Evolutionary conservation across 2,329 filamentous ascomycete genomes (phyloP).

Genomic region (Hymenotorrendiella dingleyae): DNA sequence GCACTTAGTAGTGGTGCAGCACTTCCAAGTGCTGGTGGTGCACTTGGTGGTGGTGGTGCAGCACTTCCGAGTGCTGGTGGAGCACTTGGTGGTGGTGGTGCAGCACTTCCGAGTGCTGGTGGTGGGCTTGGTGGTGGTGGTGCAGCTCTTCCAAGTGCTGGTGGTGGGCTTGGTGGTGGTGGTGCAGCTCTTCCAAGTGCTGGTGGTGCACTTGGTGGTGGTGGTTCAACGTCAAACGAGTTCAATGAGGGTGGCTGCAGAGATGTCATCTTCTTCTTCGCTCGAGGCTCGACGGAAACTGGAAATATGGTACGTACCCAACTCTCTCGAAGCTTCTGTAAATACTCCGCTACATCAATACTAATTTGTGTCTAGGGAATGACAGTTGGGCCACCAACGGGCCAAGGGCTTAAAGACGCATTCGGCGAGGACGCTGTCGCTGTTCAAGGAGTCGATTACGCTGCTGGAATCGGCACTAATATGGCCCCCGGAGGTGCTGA

Average conservation of each 20-base stretch:
- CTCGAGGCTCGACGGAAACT: slow-evolving; percentile 39
- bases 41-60: no score
- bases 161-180: no score
- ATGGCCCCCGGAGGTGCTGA: slow-evolving; percentile 13
- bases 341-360: neutral
- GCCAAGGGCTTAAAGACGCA: slow-evolving; percentile 16
- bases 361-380: slow-evolving; percentile 27
- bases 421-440: slow-evolving; percentile 16
- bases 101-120: no score
- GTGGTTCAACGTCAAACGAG: slow-evolving; percentile 11
- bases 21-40: no score
- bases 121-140: no score
- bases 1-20: no score
- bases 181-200: no score
- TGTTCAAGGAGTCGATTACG: slow-evolving; percentile 29
- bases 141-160: no score
- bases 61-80: no score
- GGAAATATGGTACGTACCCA: slow-evolving; percentile 37
- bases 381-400: slow-evolving; percentile 24
- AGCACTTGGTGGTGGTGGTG: no score
- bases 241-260: slow-evolving; percentile 29
- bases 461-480: slow-evolving; percentile 15
- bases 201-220: no score
- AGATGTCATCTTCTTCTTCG: slow-evolving; percentile 40
- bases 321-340: neutral